Evolutionary conservation across 371 early-diverging fungal species (phyloP).

Genomic region (Blakeslea trispora): DNA sequence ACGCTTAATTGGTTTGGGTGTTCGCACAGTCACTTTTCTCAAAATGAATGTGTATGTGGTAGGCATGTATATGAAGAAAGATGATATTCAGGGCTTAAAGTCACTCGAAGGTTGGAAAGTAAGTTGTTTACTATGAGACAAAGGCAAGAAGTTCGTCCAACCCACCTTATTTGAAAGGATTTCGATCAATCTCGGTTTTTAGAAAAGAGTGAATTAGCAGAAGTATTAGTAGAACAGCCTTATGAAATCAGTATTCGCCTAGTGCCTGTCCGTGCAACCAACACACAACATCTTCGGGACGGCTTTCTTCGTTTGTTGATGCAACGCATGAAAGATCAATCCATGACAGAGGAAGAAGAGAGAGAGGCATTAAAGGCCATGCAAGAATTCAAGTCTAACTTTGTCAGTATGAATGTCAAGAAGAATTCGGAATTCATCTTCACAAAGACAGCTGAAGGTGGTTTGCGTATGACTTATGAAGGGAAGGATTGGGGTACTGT

Average conservation of each 20-base stretch:
- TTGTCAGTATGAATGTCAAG: conserved; percentile 61
- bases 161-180: too few species aligned
- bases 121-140: too few species aligned
- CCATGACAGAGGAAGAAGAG: conserved; percentile 46
- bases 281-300: conserved; percentile 73
- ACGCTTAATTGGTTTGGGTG: conserved; percentile 65
- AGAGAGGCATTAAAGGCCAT: conserved; percentile 54
- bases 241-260: conserved; percentile 47
- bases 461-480: conserved; percentile 59
- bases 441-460: conserved; percentile 62
- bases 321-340: conserved; percentile 48
- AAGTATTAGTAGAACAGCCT: conserved; percentile 42
- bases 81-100: conserved; percentile 42
- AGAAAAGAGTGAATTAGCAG: conserved; percentile 31
- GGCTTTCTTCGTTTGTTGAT: conserved; percentile 66
- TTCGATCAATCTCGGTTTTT: conserved; percentile 43
- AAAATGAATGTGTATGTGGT: conserved; percentile 68
- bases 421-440: conserved; percentile 63
- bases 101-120: conserved; percentile 42
- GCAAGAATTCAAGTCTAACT: conserved; percentile 62
- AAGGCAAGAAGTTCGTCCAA: too few species aligned
- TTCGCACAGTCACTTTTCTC: conserved; percentile 69
- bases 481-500: conserved; percentile 57
- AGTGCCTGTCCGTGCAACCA: conserved; percentile 63
- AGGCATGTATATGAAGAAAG: conserved; percentile 59